phyloP scores from a whole-genome alignment of 2,329 filamentous ascomycete genomes.

The Pyrenophora teres region DNA sequence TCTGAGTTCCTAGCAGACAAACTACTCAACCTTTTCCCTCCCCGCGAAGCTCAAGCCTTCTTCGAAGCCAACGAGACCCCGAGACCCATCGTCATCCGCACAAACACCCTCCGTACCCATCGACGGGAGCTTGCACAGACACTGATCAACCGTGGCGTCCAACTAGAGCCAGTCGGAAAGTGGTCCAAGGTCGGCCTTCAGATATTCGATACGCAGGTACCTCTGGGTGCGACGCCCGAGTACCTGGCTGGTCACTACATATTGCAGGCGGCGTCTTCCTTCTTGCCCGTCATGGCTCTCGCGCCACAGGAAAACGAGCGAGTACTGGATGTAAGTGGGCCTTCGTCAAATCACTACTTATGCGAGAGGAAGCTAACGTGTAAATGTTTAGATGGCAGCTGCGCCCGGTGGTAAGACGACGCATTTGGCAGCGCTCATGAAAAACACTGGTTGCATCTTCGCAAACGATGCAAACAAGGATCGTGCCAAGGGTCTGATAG shows the following conservation, averaged over 20 bases:
- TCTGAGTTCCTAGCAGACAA: constrained; percentile 94
- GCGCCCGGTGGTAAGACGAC: constrained; percentile 96
- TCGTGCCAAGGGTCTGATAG: constrained; percentile 94
- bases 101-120: constrained; percentile 86
- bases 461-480: constrained; percentile 96
- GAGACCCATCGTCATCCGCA: constrained; percentile 91
- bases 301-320: constrained; percentile 92
- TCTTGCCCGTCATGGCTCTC: constrained; percentile 96
- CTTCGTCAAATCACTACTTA: constrained; percentile 56
- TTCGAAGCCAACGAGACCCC: constrained; percentile 98
- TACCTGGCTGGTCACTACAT: constrained; percentile 98
- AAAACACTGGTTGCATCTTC: constrained; percentile 93
- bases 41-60: constrained; percentile 93
- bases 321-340: constrained; percentile 90
- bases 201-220: constrained; percentile 87
- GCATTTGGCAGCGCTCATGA: constrained; percentile 95
- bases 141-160: constrained; percentile 94
- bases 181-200: constrained; percentile 98
- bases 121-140: constrained; percentile 84
- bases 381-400: constrained; percentile 50
- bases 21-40: constrained; percentile 88
- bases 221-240: constrained; percentile 92
- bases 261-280: constrained; percentile 92
- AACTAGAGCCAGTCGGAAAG: constrained; percentile 94
- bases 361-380: background rate